Base-by-base conservation (phyloP, 352 stramenopile genomes). In the Globisporangium uncinulatum region DNA sequence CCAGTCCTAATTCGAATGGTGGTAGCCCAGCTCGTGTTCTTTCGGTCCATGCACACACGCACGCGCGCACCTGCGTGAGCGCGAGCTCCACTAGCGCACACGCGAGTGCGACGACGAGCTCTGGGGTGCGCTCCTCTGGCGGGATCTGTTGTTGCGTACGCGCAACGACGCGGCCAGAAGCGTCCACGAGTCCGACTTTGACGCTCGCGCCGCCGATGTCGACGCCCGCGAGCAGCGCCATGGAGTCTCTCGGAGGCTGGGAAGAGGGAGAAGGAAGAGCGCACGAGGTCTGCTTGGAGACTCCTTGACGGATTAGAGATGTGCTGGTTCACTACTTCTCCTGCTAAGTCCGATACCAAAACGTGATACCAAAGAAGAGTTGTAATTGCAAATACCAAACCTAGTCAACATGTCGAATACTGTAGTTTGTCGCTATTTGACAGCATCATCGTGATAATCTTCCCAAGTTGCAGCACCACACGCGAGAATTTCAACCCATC, bases 151-250 rank as follows among this genome's bases (percentile, higher is more conserved):
- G 59, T 50, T 92, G 76, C n/a, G 65, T 62, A 32, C 77, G 70
- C 20, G 57, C 67, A 45, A 87, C 45, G 41, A 92, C 67, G 46
- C 54, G 59, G 1, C 84, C 84, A 7, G 76, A 59, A 13, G 58
- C 56, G 17, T 62, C 67, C 20, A 92, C 83, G 44, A 94, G 37
- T 19, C 82, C 82, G 29, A 87, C 70, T 52, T 92, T 94, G 42
- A 92, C 74, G 63, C 70, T 84, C 34, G 81, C 73, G 57, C 76
- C 82, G 51, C 80, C 84, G 55, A 92, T 86, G 56, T 94, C 84
- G 24, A 92, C 67, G 47, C 82, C 84, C 36, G 72, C 72, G 48
- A 81, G 74, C 61, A 86, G 61, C 48, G 47, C 19, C 57, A 57
- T 65, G 29, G 13, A 52, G n/a, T 15, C 43, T 47, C 31, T 6